Evolutionary conservation across 345 rosid species (phyloP).

Genomic region (Trapa bicornis): DNA sequence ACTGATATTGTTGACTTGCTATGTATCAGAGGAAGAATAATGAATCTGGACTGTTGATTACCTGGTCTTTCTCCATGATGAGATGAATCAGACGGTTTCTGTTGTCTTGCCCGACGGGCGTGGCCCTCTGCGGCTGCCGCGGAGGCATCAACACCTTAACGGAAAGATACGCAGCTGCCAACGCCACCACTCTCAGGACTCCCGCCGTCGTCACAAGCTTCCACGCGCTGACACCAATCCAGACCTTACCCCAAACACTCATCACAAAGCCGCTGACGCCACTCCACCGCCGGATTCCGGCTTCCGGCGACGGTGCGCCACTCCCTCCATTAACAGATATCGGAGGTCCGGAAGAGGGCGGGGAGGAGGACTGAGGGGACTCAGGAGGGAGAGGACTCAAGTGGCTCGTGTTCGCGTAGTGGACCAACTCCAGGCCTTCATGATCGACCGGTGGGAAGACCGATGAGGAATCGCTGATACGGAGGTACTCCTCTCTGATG

Average conservation of each 20-base stretch:
- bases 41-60: no score
- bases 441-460: slow-evolving; percentile 26
- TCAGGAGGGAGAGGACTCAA: slow-evolving; percentile 2
- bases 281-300: not conserved
- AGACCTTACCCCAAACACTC: slow-evolving; percentile 12
- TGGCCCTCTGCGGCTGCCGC: slow-evolving; percentile 16
- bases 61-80: no score
- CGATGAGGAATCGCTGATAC: slow-evolving; percentile 4
- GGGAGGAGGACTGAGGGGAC: slow-evolving; percentile 4
- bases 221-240: slow-evolving; percentile 17
- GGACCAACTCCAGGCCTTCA: slow-evolving; percentile 18
- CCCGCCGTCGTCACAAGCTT: slow-evolving; percentile 15
- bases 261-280: slow-evolving; percentile 16
- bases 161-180: slow-evolving; percentile 15
- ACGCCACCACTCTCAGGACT: slow-evolving; percentile 10
- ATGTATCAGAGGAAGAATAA: no score
- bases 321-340: not conserved
- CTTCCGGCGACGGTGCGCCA: slow-evolving; percentile 4
- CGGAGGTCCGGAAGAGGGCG: not conserved
- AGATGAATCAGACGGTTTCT: no score
- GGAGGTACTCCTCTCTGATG: slow-evolving; percentile 4
- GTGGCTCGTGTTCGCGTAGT: not conserved
- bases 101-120: slow-evolving; percentile 9
- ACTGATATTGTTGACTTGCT: no score
- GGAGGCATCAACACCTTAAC: slow-evolving; percentile 9